Percentiles rank a stretch among this genome's conserved stretches.
Conservation (phyloP, 352 stramenopile genomes). For the Globisporangium ultimum region DNA sequence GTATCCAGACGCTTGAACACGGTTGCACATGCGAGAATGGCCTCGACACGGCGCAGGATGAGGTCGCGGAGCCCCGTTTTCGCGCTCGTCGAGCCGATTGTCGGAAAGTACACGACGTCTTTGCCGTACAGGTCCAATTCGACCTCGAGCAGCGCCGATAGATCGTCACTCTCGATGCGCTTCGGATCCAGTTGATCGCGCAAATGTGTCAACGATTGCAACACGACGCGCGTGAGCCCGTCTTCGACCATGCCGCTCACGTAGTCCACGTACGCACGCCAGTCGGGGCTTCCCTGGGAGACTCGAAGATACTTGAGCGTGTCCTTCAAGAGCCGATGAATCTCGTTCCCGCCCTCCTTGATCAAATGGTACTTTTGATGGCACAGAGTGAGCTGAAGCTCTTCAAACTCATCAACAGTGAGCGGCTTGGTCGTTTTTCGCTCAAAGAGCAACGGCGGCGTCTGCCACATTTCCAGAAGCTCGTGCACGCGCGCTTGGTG, state of each 20-base stretch:
- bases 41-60: slow-evolving; percentile 62
- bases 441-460: slow-evolving; percentile 81
- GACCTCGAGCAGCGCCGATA: slow-evolving; percentile 87
- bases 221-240: slow-evolving; percentile 66
- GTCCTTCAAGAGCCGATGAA: slow-evolving; percentile 88
- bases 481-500: slow-evolving; percentile 82
- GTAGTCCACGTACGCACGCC: slow-evolving; percentile 92
- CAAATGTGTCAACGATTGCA: slow-evolving; percentile 65
- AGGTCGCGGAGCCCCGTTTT: slow-evolving; percentile 64
- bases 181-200: slow-evolving; percentile 82
- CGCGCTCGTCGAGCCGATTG: slow-evolving; percentile 37
- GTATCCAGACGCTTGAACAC: slow-evolving; percentile 87
- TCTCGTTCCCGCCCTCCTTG: slow-evolving; percentile 87
- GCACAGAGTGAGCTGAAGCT: slow-evolving; percentile 70
- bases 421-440: slow-evolving; percentile 74
- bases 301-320: slow-evolving; percentile 88
- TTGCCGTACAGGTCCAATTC: slow-evolving; percentile 89
- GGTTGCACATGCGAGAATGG: slow-evolving; percentile 56
- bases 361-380: slow-evolving; percentile 83
- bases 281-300: slow-evolving; percentile 88
- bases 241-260: slow-evolving; percentile 89
- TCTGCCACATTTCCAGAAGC: slow-evolving; percentile 75
- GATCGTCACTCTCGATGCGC: slow-evolving; percentile 77
- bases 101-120: slow-evolving; percentile 79
- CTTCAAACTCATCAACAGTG: slow-evolving; percentile 81